Percentiles rank a stretch among this genome's conserved stretches.
Evolutionary conservation across 176 grass and related monocot species (phyloP).

Genomic region (Lolium perenne): DNA sequence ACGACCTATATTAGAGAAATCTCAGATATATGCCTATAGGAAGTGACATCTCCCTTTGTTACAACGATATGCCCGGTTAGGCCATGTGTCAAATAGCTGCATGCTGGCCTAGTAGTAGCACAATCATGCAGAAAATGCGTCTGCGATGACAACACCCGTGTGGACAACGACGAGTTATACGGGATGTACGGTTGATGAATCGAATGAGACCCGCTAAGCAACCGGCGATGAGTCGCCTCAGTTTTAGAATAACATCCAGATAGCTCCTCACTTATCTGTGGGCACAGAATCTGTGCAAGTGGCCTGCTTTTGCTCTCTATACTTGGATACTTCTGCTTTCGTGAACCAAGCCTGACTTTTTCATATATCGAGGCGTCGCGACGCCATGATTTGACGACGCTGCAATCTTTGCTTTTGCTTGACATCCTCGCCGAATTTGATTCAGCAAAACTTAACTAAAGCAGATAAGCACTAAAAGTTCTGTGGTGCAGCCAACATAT

Average conservation of each 20-base stretch:
- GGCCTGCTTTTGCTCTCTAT: constrained; percentile 34
- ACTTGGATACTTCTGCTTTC: constrained; percentile 43
- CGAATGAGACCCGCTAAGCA: constrained; percentile 21
- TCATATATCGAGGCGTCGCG: constrained; percentile 39
- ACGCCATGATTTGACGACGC: constrained; percentile 29
- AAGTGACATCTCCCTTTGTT: neutral
- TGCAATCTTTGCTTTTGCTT: constrained; percentile 52
- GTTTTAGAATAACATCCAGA: constrained; percentile 52
- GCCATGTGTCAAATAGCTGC: constrained; percentile 6
- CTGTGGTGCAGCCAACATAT: neutral
- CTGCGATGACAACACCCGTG: neutral
- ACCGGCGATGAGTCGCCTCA: constrained; percentile 40
- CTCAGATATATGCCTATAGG: neutral
- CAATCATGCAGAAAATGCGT: neutral
- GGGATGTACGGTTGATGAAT: constrained; percentile 41
- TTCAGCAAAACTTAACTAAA: constrained; percentile 22
- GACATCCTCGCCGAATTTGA: neutral
- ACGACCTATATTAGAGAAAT: constrained; percentile 1
- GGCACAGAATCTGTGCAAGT: constrained; percentile 50
- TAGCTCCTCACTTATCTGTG: constrained; percentile 32
- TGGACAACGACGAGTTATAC: neutral
- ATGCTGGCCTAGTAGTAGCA: neutral
- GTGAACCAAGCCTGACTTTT: constrained; percentile 45
- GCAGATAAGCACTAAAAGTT: neutral
- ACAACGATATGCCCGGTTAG: neutral